These are phyloP conservation scores for Debaryomyces sp. DNA, from an alignment of 1,139 yeast species.

Conservation along the genomic window DNA sequence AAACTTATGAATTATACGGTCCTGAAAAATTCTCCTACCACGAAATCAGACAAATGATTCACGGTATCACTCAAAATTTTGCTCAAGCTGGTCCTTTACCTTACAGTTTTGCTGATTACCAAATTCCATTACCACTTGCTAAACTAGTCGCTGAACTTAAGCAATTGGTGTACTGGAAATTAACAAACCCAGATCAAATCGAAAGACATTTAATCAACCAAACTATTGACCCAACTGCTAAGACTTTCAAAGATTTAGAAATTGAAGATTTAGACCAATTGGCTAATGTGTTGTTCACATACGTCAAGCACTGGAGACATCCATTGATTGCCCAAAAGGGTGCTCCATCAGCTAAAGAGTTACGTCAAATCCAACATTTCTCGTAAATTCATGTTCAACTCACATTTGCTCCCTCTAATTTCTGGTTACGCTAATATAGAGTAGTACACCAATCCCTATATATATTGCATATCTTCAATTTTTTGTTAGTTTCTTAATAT, in stretches of 20 bases:
- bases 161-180: constrained; percentile 66
- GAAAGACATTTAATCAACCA: constrained; percentile 78
- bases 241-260: constrained; percentile 73
- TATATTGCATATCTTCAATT: constrained; percentile 9
- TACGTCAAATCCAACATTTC: constrained; percentile 51
- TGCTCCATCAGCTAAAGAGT: constrained; percentile 45
- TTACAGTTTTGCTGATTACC: constrained; percentile 34
- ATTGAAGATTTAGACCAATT: constrained; percentile 64
- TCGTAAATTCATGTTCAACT: constrained; percentile 20
- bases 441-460: neutral
- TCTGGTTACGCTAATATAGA: neutral
- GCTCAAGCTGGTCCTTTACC: constrained; percentile 57
- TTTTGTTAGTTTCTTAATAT: constrained; percentile 4
- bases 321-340: constrained; percentile 54
- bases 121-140: constrained; percentile 43
- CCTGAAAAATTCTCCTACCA: constrained; percentile 63
- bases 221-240: constrained; percentile 59
- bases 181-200: constrained; percentile 72
- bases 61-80: constrained; percentile 62
- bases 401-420: constrained; percentile 1
- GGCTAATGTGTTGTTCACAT: constrained; percentile 68
- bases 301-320: constrained; percentile 60
- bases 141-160: constrained; percentile 50
- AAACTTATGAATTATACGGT: constrained; percentile 78
- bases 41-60: constrained; percentile 72